Evolutionary conservation across 2,329 filamentous ascomycete genomes (phyloP).

Genomic region (Curvularia lunata): DNA sequence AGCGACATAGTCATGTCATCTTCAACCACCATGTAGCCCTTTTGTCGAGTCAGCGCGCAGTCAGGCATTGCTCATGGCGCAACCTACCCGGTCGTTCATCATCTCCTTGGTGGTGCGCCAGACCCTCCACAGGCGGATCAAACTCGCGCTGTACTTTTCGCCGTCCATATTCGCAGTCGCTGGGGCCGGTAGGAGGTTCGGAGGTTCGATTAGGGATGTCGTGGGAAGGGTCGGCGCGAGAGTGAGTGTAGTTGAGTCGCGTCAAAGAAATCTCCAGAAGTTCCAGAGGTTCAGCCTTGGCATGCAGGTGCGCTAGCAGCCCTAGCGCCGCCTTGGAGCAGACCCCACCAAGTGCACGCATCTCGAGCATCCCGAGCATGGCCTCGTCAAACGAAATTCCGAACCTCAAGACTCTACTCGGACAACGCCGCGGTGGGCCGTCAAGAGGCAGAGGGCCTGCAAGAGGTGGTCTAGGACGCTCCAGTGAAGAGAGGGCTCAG

Average conservation of each 20-base stretch:
- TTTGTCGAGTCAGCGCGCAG: slow-evolving; percentile 29
- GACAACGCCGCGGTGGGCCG: slow-evolving; percentile 55
- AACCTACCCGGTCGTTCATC: slow-evolving; percentile 83
- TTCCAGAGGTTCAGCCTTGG: slow-evolving; percentile 26
- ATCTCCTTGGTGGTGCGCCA: slow-evolving; percentile 95
- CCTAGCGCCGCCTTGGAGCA: slow-evolving; percentile 19
- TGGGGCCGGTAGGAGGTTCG: slow-evolving; percentile 14
- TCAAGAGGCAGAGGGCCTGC: slow-evolving; percentile 57
- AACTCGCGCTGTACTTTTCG: slow-evolving; percentile 31
- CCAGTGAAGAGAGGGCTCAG: slow-evolving; percentile 41
- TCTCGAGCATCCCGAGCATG: slow-evolving; percentile 57
- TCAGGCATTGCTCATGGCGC: slow-evolving; percentile 19
- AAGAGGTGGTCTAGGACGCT: slow-evolving; percentile 29
- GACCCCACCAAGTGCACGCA: slow-evolving; percentile 39
- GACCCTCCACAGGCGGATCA: slow-evolving; percentile 83
- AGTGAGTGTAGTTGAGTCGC: slow-evolving; percentile 20
- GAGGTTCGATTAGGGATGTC: slow-evolving; percentile 15
- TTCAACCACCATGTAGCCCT: slow-evolving; percentile 94
- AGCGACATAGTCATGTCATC: slow-evolving; percentile 87
- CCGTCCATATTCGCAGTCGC: slow-evolving; percentile 36
- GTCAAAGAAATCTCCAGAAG: slow-evolving; percentile 44
- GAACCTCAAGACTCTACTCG: slow-evolving; percentile 71
- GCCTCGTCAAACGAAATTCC: slow-evolving; percentile 73
- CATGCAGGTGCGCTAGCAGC: slow-evolving; percentile 23
- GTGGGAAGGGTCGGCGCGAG: slow-evolving; percentile 17